Evolutionary conservation across 148 eudicot genomes (phyloP), one percentile per base, ranked within the genome.

Genomic region (Rhododendron simsii): DNA sequence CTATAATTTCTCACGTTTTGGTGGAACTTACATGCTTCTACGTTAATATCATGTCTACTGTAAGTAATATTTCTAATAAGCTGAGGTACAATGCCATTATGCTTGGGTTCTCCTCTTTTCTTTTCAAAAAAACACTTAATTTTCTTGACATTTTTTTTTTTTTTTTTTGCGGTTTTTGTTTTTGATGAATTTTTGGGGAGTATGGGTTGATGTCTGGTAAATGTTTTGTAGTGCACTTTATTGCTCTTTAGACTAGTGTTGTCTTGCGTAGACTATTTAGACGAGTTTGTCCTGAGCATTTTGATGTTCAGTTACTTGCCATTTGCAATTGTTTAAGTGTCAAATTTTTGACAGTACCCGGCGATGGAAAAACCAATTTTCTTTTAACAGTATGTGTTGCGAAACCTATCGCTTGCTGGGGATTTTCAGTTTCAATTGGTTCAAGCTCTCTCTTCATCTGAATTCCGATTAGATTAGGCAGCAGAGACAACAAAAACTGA

Each of bases 141-240:
- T 44, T 78, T 78, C 23, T 28, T 41, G 7, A 9, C 74, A 39
- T 37, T 2, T 2, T 2, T n/a, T 7, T 37, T 2, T 2, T 2
- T n/a, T 7, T 67, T 26, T 69, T 28, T n/a, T 28, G 28, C 16
- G 21, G 0, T 3, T 82, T 55, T 8, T 21, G 28, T 83, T 71
- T 83, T n/a, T 26, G 45, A 16, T 30, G 13, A 57, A 37, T 45
- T 12, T 37, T 21, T 21, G 18, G 2, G 28, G 28, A 9, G 11
- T 41, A 14, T 8, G 65, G 47, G 33, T 78, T 15, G 20, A 9
- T 28, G 95, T 98, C 99, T 78, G 99, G 99, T 96, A 92, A 83
- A 0, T 12, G 0, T 45, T 26, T 45, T 21, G 45, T 39, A 5
- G 21, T 12, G 16, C 4, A 9, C 28, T 21, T 41, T 4, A 26